Evolutionary conservation across 768 basidiomycete genomes (phyloP).

Genomic region (Pseudohyphozyma bogoriensis): DNA sequence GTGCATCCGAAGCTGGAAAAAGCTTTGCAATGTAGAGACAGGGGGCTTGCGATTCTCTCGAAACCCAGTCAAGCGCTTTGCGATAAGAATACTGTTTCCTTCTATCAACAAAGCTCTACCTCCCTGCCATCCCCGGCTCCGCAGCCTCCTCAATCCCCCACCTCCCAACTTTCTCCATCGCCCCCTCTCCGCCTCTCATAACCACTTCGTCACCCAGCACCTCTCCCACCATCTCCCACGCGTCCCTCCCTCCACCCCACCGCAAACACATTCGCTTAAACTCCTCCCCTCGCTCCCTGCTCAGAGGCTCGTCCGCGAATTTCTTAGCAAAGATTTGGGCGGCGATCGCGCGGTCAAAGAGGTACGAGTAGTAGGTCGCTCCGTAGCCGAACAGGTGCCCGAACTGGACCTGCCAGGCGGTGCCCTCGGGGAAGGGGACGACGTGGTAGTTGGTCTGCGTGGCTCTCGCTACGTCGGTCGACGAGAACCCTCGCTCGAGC

Average conservation of each 20-base stretch:
- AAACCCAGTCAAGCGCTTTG: too few relatives aligned
- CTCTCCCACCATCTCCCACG: constrained; percentile 80
- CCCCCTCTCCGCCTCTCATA: constrained; percentile 59
- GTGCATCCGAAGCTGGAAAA: too few relatives aligned
- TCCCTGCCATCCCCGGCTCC: too few relatives aligned
- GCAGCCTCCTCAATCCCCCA: constrained; percentile 59
- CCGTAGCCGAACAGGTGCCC: constrained; percentile 93
- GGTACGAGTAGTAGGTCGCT: constrained; percentile 93
- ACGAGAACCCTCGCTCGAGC: constrained; percentile 53
- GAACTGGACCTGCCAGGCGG: constrained; percentile 91
- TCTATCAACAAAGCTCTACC: not conserved
- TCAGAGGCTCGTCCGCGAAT: constrained; percentile 59
- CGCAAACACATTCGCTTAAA: constrained; percentile 65
- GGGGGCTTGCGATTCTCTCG: too few relatives aligned
- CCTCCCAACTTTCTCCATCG: constrained; percentile 80
- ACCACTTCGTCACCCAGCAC: constrained; percentile 58
- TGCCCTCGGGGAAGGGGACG: constrained; percentile 71
- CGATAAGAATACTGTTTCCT: too few relatives aligned
- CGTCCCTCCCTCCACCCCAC: constrained; percentile 81
- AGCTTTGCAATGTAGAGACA: too few relatives aligned
- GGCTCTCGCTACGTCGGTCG: constrained; percentile 59
- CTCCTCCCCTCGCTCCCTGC: constrained; percentile 64
- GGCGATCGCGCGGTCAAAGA: constrained; percentile 92
- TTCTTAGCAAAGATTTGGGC: constrained; percentile 75
- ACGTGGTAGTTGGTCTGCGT: constrained; percentile 51